These are phyloP conservation scores for Diaporthe amygdali DNA, from an alignment of 2,329 filamentous ascomycete genomes.

Conservation along the genomic window DNA sequence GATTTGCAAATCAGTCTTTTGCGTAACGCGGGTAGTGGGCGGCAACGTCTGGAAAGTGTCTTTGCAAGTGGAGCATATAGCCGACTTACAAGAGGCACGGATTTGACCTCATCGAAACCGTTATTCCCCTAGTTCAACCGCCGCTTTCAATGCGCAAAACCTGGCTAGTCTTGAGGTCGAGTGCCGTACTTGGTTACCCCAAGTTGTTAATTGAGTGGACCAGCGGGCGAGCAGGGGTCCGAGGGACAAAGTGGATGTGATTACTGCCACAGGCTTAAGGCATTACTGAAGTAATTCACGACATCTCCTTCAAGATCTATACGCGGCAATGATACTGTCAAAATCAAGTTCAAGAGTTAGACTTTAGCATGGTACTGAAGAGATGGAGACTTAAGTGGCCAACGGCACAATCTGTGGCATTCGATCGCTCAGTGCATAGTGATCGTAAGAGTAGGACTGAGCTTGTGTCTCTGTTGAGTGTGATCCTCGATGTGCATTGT, in stretches of 20 bases:
- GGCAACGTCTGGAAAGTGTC: not conserved
- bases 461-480: not conserved
- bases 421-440: not conserved
- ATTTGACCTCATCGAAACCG: not conserved
- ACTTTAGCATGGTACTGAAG: not conserved
- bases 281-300: too few relatives aligned
- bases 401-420: too few relatives aligned
- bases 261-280: too few relatives aligned
- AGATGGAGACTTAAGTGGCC: too few relatives aligned
- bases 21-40: not conserved
- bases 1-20: not conserved
- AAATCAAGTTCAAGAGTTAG: too few relatives aligned
- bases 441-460: too few relatives aligned
- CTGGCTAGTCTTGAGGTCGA: not conserved
- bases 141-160: not conserved
- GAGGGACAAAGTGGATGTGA: too few relatives aligned
- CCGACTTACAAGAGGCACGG: not conserved
- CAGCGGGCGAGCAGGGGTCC: too few relatives aligned
- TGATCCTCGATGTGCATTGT: not conserved
- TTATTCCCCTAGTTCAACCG: not conserved
- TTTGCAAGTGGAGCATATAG: conserved; percentile 21
- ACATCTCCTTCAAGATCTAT: too few relatives aligned
- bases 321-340: too few relatives aligned
- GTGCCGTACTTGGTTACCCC: not conserved
- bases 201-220: too few relatives aligned